Percentiles rank a stretch among this genome's conserved stretches.
These are phyloP conservation scores for Inonotus hispidus DNA, from an alignment of 1,284 basidiomycete genomes.

Conservation along the genomic window DNA sequence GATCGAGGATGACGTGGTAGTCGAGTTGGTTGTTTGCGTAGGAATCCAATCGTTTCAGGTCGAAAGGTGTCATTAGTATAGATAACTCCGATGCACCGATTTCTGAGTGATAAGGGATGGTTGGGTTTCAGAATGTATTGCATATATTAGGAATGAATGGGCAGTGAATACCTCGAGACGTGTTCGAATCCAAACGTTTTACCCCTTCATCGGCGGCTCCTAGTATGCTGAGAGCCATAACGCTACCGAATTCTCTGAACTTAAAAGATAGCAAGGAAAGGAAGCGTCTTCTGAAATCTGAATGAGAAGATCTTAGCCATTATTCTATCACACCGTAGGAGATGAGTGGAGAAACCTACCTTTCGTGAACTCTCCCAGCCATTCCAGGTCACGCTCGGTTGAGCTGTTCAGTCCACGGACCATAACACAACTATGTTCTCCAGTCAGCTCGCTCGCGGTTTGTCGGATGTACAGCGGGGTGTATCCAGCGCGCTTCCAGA, in stretches of 20 bases:
- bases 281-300: conserved; percentile 93
- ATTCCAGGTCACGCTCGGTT: conserved; percentile 56
- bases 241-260: conserved; percentile 89
- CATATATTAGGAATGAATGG: background rate
- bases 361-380: conserved; percentile 88
- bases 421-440: conserved; percentile 97
- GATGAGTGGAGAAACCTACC: conserved; percentile 42
- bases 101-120: conserved; percentile 33
- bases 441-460: conserved; percentile 91
- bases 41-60: conserved; percentile 92
- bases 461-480: conserved; percentile 92
- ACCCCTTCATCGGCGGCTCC: conserved; percentile 75
- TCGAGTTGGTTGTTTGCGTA: conserved; percentile 97
- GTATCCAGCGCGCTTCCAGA: conserved; percentile 95
- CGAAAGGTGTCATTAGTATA: conserved; percentile 82
- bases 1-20: conserved; percentile 93
- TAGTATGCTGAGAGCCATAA: conserved; percentile 83
- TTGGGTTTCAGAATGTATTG: background rate
- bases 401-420: conserved; percentile 74
- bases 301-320: background rate
- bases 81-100: conserved; percentile 66
- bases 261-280: conserved; percentile 87
- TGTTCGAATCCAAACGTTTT: conserved; percentile 37
- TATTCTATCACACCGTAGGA: background rate
- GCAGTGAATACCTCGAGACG: conserved; percentile 36